Conservation (phyloP, 1,284 basidiomycete species). For the Trichosporon asahii region DNA sequence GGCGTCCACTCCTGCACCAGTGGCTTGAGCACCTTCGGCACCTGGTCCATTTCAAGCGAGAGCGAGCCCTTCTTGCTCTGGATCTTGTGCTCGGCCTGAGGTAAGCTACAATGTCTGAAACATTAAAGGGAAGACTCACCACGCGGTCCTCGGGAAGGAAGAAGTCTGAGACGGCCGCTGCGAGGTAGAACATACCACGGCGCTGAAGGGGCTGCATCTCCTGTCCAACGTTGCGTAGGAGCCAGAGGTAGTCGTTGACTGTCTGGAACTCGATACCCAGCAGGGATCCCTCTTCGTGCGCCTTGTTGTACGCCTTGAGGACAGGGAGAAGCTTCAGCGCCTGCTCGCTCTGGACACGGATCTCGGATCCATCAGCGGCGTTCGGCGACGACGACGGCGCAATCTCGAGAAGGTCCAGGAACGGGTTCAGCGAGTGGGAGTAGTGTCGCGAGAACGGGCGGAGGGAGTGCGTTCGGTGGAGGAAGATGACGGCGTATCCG, state of each 20-base stretch:
- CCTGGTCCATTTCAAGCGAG: constrained; percentile 96
- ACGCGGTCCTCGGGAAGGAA: constrained; percentile 87
- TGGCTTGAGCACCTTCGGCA: constrained; percentile 90
- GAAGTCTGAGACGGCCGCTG: constrained; percentile 96
- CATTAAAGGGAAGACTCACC: constrained; percentile 58
- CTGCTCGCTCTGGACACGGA: constrained; percentile 63
- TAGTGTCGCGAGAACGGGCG: constrained; percentile 96
- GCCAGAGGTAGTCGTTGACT: constrained; percentile 93
- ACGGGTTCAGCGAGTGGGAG: constrained; percentile 95
- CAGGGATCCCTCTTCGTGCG: constrained; percentile 68
- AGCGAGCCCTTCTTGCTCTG: constrained; percentile 92
- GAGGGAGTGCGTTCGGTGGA: constrained; percentile 94
- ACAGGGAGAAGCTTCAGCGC: constrained; percentile 65
- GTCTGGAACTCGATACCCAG: constrained; percentile 89
- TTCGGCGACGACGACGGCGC: not conserved
- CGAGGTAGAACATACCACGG: constrained; percentile 87
- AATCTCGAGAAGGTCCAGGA: constrained; percentile 90
- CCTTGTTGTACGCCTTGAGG: constrained; percentile 74
- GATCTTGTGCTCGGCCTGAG: constrained; percentile 93
- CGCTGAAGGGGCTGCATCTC: constrained; percentile 62
- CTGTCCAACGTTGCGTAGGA: constrained; percentile 72
- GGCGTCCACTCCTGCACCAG: constrained; percentile 92
- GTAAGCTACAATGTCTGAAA: not conserved
- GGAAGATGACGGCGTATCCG: constrained; percentile 96
- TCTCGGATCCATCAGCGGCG: not conserved